Percentiles rank a stretch among this genome's conserved stretches.
Conservation (phyloP, 495 filamentous ascomycete genomes). For the Talaromyces trachyspermus region DNA sequence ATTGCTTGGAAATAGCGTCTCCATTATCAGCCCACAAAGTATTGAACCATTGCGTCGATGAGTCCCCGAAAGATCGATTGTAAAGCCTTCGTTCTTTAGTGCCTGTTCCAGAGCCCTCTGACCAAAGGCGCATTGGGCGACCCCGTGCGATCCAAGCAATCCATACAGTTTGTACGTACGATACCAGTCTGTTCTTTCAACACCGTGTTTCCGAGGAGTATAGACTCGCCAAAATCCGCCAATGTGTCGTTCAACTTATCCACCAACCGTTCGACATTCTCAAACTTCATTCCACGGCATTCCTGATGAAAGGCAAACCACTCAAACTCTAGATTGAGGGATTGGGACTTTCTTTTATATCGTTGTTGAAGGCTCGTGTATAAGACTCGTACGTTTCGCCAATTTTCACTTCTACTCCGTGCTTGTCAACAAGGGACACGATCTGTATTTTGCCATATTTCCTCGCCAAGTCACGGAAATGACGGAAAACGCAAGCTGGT, state of each 20-base stretch:
- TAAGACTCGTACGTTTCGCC: constrained; percentile 69
- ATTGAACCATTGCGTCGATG: constrained; percentile 84
- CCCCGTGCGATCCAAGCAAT: constrained; percentile 89
- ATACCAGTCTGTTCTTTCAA: constrained; percentile 60
- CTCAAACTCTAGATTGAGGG: constrained; percentile 58
- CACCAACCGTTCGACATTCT: constrained; percentile 77
- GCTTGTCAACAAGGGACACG: constrained; percentile 83
- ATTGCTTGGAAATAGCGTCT: constrained; percentile 51
- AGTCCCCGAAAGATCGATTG: constrained; percentile 62
- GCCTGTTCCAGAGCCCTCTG: constrained; percentile 69
- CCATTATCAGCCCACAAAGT: constrained; percentile 92
- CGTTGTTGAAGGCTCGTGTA: constrained; percentile 54
- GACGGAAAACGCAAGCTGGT: constrained; percentile 70
- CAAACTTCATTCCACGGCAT: constrained; percentile 94
- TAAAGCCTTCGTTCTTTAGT: constrained; percentile 64
- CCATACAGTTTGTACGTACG: constrained; percentile 92
- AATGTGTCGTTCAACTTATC: constrained; percentile 57
- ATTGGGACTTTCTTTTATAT: constrained; percentile 45
- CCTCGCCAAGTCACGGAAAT: constrained; percentile 59
- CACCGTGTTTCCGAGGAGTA: constrained; percentile 44
- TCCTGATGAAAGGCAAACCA: constrained; percentile 95
- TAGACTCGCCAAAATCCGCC: constrained; percentile 56
- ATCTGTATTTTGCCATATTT: constrained; percentile 70
- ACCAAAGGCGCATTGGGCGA: constrained; percentile 81
- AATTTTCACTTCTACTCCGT: constrained; percentile 67